Conservation (phyloP, 2,329 filamentous ascomycete species). For the Botrytis aclada region DNA sequence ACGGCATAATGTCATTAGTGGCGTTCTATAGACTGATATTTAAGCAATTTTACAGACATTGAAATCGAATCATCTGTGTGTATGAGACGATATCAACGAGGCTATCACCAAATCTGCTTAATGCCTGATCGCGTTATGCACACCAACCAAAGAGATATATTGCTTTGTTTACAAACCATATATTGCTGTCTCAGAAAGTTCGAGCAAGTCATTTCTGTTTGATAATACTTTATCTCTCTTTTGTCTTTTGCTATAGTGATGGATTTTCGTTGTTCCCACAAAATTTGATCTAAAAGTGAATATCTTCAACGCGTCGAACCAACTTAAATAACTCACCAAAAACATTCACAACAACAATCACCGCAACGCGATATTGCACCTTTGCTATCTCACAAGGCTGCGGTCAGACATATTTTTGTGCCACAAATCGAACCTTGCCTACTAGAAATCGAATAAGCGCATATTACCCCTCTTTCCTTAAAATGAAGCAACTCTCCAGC, state of each 20-base stretch:
- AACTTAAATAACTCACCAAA: too few species aligned
- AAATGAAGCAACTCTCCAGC: not conserved
- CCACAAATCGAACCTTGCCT: too few species aligned
- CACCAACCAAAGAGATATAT: not conserved
- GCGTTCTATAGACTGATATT: not conserved
- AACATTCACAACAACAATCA: not conserved
- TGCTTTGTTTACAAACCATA: not conserved
- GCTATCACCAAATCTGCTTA: accelerated
- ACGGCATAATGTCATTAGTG: accelerated
- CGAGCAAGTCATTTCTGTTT: not conserved
- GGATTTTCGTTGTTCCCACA: not conserved
- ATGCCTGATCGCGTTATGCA: not conserved
- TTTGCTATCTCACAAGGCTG: not conserved
- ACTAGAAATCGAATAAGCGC: not conserved
- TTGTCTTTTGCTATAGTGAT: not conserved
- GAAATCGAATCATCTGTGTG: too few species aligned
- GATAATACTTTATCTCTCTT: not conserved
- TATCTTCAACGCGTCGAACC: not conserved
- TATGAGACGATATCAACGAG: not conserved
- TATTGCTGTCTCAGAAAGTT: too few species aligned
- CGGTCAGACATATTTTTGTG: too few species aligned
- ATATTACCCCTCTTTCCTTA: not conserved
- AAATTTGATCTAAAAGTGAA: not conserved
- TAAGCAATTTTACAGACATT: not conserved
- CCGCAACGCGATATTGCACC: not conserved